phyloP scores from a whole-genome alignment of 352 stramenopile genomes.

The Globisporangium okanoganense region DNA sequence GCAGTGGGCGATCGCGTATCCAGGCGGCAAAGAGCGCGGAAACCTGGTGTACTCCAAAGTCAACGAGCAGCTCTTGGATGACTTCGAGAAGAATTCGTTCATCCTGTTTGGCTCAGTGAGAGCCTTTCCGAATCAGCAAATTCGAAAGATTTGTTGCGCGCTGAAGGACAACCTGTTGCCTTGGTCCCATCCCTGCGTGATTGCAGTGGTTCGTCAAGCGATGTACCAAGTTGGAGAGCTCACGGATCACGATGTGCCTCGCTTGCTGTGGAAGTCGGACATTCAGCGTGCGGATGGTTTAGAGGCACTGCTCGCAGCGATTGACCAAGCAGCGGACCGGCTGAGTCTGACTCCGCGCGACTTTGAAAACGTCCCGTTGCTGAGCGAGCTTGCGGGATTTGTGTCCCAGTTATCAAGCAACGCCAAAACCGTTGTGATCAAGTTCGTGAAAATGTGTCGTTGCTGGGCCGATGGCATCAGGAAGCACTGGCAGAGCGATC shows the following conservation, averaged over 20 bases:
- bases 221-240: conserved; percentile 46
- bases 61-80: conserved; percentile 10
- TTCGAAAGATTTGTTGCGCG: conserved; percentile 37
- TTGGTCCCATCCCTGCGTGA: conserved; percentile 35
- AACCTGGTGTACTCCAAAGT: conserved; percentile 47
- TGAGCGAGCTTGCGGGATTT: conserved; percentile 10
- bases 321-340: conserved; percentile 9
- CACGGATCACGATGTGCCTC: conserved; percentile 22
- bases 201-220: conserved; percentile 34
- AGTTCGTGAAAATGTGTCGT: conserved; percentile 12
- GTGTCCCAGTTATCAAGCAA: not conserved
- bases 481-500: conserved; percentile 5
- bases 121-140: conserved; percentile 45
- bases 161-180: conserved; percentile 37
- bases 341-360: conserved; percentile 7
- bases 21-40: conserved; percentile 29
- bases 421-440: not conserved
- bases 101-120: conserved; percentile 36
- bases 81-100: conserved; percentile 25
- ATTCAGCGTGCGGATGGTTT: conserved; percentile 17
- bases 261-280: conserved; percentile 36
- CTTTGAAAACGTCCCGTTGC: conserved; percentile 8
- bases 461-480: conserved; percentile 4
- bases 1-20: conserved; percentile 45
- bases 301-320: conserved; percentile 16